These are phyloP conservation scores for Pontederia crassipes DNA, from an alignment of 176 grass and related monocot genomes.

Conservation along the genomic window DNA sequence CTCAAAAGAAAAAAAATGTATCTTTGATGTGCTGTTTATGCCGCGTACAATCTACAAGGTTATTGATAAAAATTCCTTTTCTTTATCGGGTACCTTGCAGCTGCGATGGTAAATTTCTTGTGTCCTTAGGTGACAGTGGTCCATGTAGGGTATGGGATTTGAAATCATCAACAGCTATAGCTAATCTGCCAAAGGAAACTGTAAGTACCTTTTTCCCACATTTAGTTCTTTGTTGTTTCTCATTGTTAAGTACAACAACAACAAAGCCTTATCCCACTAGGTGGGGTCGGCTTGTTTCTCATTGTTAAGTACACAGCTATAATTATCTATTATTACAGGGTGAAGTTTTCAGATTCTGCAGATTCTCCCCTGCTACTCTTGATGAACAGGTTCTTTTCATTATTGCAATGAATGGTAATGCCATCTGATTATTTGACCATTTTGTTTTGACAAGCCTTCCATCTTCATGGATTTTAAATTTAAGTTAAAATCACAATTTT, in stretches of 20 bases:
- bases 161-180: conserved; percentile 41
- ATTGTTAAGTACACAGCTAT: neutral
- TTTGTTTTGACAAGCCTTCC: neutral
- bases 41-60: conserved; percentile 14
- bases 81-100: conserved; percentile 27
- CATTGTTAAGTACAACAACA: neutral
- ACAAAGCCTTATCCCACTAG: too few species aligned
- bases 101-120: conserved; percentile 67
- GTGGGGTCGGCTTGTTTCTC: too few species aligned
- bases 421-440: neutral
- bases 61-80: neutral
- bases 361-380: conserved; percentile 41
- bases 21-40: neutral
- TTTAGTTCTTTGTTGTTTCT: neutral
- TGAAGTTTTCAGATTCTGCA: conserved; percentile 87
- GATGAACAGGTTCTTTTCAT: conserved; percentile 47
- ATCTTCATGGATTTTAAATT: neutral
- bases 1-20: neutral
- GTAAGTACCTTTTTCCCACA: conserved; percentile 31
- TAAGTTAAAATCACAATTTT: neutral
- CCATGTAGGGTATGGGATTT: conserved; percentile 85
- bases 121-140: conserved; percentile 55
- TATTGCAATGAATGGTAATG: conserved; percentile 65
- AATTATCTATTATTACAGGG: conserved; percentile 48
- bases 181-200: conserved; percentile 66